Percentiles rank a stretch among this genome's conserved stretches.
These are phyloP conservation scores for Leishmania turanica DNA, from an alignment of 208 protist genomes.

Conservation along the genomic window DNA sequence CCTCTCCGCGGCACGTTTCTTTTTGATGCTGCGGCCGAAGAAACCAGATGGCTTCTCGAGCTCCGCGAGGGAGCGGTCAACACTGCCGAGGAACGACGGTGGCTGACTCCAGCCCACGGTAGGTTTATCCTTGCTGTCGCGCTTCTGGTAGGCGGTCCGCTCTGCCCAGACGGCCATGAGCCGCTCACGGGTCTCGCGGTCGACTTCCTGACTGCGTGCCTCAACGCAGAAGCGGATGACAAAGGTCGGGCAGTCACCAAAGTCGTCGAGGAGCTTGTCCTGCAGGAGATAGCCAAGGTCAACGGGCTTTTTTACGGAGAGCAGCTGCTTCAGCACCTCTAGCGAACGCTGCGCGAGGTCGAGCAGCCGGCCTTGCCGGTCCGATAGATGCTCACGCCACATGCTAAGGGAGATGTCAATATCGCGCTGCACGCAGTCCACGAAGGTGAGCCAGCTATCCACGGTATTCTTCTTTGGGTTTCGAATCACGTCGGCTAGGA, in stretches of 20 bases:
- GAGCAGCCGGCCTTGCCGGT: constrained; percentile 48
- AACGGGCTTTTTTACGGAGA: constrained; percentile 63
- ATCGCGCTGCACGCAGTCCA: constrained; percentile 72
- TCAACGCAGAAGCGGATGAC: constrained; percentile 75
- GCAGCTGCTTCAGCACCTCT: constrained; percentile 60
- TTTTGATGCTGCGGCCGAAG: constrained; percentile 74
- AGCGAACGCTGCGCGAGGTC: constrained; percentile 60
- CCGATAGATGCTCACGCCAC: constrained; percentile 50
- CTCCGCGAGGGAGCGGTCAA: constrained; percentile 73
- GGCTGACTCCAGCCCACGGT: constrained; percentile 64
- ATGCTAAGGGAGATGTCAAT: constrained; percentile 56
- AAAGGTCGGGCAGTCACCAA: constrained; percentile 89
- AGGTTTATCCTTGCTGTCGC: constrained; percentile 68
- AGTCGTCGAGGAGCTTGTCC: constrained; percentile 76
- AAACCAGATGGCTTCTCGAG: constrained; percentile 59
- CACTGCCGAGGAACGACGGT: constrained; percentile 64
- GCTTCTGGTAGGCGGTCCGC: constrained; percentile 72
- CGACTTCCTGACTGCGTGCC: constrained; percentile 60
- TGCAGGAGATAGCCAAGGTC: constrained; percentile 82
- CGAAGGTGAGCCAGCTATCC: constrained; percentile 68
- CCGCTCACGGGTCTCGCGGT: constrained; percentile 52
- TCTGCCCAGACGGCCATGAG: constrained; percentile 78
- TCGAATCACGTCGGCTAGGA: constrained; percentile 80
- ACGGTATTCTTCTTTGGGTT: constrained; percentile 74
- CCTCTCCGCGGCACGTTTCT: constrained; percentile 59